Base-by-base conservation (phyloP, 139 green algal genomes). In the Chlorella vulgaris region DNA sequence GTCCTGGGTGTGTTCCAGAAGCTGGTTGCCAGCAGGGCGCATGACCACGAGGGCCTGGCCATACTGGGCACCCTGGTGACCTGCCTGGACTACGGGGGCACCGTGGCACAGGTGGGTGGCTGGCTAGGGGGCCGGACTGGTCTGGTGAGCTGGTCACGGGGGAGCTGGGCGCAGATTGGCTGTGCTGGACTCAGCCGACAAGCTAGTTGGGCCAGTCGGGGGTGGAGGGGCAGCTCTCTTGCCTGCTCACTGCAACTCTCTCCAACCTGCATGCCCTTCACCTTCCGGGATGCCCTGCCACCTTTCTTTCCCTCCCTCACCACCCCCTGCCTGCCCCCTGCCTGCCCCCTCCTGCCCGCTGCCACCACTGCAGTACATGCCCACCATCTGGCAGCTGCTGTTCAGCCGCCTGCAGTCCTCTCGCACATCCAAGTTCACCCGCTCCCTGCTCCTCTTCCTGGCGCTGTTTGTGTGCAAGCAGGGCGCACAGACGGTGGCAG, bases 1-100 rank as follows among this genome's bases (percentile, higher is more conserved):
- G 83, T 98, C 51, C 89, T 99, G 84, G 97, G 97, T 29, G 92
- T 99, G 31, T 95, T 96, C 74, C 94, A 99, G 88, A 98, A 98
- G 91, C 88, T 99, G 65, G 78, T 98, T 6, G 89, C 93, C 55
- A 89, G 70, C 69, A 94, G 94, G 58, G 84, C 89, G 29, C 93
- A 96, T 47, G 96, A 99, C 86, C 93, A 98, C 62, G 89, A 99
- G 74, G 96, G 93, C 71, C 97, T 98, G 73, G 81, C 84, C 55
- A 90, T 99, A n/a, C 81, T 99, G 29, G 91, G 94, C 76, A 88
- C 90, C 4, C 81, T 99, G 39, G 85, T 96, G 70, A 84, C 93
- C 81, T 76, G 89, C 39, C 75, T 98, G 38, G 86, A 87, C 3
- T 79, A 79, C 53, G 58, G 89, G 4, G 51, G 66, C 1, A 35